Evolutionary conservation across 371 early-diverging fungal genomes (phyloP), one percentile per base, ranked within the genome.

Genomic region (Coemansia sp.): DNA sequence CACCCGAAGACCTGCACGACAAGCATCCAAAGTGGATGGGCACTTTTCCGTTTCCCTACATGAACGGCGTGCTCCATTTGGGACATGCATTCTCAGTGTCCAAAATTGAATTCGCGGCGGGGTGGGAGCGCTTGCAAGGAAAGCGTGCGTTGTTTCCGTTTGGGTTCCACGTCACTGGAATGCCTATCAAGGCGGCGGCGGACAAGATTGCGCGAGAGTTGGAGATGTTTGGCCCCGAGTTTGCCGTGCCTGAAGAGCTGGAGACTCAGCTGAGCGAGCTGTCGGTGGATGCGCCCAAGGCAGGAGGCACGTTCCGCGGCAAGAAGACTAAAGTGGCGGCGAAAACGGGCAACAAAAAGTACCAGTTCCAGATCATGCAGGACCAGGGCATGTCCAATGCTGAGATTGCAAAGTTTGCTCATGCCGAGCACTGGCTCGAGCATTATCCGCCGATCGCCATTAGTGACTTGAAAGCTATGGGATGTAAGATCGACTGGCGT

Each of bases 131-230:
- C 69, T 82, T 99, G 80, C 86, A 93, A 83, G 99, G 99, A 54
- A 97, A 94, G 83, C 88, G 92, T 58, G 94, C 91, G 53, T 86
- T 99, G 64, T 95, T 99, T 67, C 99, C 99, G 28, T 94, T 99
- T 77, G 98, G 97, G 48, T 99, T 99, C 89, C 99, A 99, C 81
- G 94, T 94, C 71, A 99, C 99, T 4, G 99, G 99, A 64, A 99
- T 99, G 99, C 99, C 99, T 47, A 99, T 99, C 84, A 96, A 97
- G 91, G 98, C 99, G 21, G 94, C 96, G 70, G 99, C 99, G 39
- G 97, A 99, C 83, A 99, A 99, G 86, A 86, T 99, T 65, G 86
- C 86, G 58, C 91, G 93, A 42, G 99, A 99, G 85, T 86, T 99
- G 47, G 91, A 89, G 71, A 84, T 91, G 86, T 97, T 96, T 85